These are phyloP conservation scores for Austroboletus festivus DNA, from an alignment of 768 basidiomycete species.

Conservation along the genomic window DNA sequence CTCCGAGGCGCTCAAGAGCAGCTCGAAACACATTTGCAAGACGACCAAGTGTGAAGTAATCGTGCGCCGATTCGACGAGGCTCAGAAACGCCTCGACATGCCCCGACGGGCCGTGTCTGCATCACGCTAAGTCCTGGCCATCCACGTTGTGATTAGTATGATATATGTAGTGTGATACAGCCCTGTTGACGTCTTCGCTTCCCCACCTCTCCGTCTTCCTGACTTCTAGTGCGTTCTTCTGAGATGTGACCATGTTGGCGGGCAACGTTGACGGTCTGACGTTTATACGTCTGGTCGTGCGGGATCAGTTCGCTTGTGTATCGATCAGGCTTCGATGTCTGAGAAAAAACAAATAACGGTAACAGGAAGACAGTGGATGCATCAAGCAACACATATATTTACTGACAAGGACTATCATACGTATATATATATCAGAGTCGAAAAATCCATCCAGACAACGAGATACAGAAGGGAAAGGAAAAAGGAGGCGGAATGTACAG, in stretches of 20 bases:
- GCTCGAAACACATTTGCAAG: conserved; percentile 84
- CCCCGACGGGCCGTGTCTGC: conserved; percentile 52
- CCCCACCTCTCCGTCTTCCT: neutral
- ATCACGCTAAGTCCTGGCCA: conserved; percentile 16
- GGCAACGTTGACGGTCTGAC: too few relatives aligned
- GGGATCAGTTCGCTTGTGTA: neutral
- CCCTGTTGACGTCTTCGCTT: conserved; percentile 16
- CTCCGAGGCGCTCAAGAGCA: conserved; percentile 70
- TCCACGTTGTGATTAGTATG: too few relatives aligned
- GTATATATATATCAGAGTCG: conserved; percentile 15
- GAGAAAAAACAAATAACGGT: conserved; percentile 2
- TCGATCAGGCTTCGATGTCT: neutral
- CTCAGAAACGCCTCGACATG: conserved; percentile 63
- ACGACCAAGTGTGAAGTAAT: conserved; percentile 85
- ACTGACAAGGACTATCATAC: conserved; percentile 20
- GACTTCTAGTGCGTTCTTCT: neutral
- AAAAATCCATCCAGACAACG: conserved; percentile 5
- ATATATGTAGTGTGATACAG: too few relatives aligned
- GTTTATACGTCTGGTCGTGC: neutral
- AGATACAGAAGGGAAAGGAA: neutral
- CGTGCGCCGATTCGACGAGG: conserved; percentile 89
- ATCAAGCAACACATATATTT: conserved; percentile 28
- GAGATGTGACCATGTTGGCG: too few relatives aligned
- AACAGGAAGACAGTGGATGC: conserved; percentile 13
- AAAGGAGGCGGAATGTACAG: neutral